These are phyloP conservation scores for Paramecium primaurelia DNA, from an alignment of 73 alveolate genomes.

Conservation along the genomic window DNA sequence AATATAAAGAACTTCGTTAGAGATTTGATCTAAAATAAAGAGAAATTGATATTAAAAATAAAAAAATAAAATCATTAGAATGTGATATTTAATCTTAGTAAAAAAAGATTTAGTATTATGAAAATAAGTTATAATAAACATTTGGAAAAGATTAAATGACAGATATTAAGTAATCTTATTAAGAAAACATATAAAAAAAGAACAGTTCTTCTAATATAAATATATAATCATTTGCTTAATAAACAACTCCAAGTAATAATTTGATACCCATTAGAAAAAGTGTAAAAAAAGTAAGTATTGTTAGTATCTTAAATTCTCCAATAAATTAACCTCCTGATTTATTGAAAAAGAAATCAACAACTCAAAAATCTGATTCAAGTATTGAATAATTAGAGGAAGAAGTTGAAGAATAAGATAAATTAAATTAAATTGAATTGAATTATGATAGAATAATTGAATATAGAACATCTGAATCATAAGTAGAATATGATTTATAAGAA, in stretches of 20 bases:
- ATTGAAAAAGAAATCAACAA: neutral
- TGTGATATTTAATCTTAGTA: neutral
- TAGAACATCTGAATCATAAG: neutral
- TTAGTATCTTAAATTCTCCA: neutral
- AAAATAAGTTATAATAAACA: neutral
- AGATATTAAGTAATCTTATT: neutral
- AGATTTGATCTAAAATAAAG: neutral
- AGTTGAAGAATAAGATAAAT: neutral
- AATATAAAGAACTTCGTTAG: slow-evolving; percentile 1
- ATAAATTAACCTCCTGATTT: neutral
- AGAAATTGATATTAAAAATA: neutral
- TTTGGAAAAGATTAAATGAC: neutral
- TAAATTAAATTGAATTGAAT: neutral
- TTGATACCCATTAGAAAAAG: neutral
- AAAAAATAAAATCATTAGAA: neutral
- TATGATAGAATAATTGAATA: slow-evolving; percentile 16
- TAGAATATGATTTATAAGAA: neutral
- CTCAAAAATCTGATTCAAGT: neutral
- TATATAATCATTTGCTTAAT: neutral
- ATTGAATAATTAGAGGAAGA: neutral
- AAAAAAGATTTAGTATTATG: neutral
- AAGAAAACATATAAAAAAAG: neutral
- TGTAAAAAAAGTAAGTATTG: neutral
- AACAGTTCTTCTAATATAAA: neutral
- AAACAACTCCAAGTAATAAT: neutral